Conservation (phyloP, 2,329 filamentous ascomycete species). For the Zarea fungicola region DNA sequence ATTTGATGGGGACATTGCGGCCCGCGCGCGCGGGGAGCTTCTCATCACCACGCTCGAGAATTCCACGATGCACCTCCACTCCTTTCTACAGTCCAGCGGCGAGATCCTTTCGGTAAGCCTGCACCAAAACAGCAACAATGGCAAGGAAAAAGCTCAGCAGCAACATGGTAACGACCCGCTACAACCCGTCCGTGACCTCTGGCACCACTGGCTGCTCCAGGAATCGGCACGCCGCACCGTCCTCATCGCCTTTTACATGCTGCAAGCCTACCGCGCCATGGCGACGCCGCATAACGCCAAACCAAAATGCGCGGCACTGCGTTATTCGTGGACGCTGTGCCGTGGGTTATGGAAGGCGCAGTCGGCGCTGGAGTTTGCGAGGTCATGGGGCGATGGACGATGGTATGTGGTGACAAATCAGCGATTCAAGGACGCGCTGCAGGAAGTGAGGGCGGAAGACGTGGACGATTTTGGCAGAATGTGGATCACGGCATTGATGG, state of each 20-base stretch:
- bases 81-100: conserved; percentile 28
- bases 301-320: conserved; percentile 25
- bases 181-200: conserved; percentile 38
- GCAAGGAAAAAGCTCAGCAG: too few relatives aligned
- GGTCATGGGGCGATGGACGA: conserved; percentile 31
- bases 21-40: conserved; percentile 33
- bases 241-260: conserved; percentile 42
- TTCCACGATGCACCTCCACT: conserved; percentile 27
- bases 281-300: conserved; percentile 18
- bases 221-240: conserved; percentile 50
- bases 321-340: conserved; percentile 36
- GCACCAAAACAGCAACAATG: too few relatives aligned
- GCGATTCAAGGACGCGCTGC: conserved; percentile 23
- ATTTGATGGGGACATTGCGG: conserved; percentile 45
- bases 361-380: conserved; percentile 31
- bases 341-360: conserved; percentile 33
- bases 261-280: conserved; percentile 33
- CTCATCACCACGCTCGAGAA: conserved; percentile 29
- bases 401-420: conserved; percentile 30
- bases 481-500: conserved; percentile 17
- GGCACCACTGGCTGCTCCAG: conserved; percentile 47
- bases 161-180: conserved; percentile 31
- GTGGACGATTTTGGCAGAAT: conserved; percentile 40
- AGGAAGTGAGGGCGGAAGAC: conserved; percentile 34
- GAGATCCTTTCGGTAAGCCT: conserved; percentile 11